A percentile compares a stretch with the other conserved stretches of the same genome.
These are phyloP conservation scores for Ganoderma leucocontextum DNA, from an alignment of 1,284 basidiomycete species.

Conservation along the genomic window DNA sequence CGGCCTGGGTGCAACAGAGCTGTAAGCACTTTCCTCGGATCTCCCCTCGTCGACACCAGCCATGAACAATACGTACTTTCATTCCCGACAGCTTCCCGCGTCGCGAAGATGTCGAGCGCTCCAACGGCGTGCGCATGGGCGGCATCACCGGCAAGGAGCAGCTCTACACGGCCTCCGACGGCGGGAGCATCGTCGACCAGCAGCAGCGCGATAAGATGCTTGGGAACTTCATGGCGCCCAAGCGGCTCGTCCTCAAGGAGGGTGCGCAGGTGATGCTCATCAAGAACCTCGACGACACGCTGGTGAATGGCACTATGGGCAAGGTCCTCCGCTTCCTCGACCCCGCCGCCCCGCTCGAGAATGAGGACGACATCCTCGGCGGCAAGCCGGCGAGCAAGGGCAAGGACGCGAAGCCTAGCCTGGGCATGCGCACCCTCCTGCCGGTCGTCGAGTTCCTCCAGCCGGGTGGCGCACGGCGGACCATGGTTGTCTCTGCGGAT, in stretches of 20 bases:
- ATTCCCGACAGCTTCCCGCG: constrained; percentile 59
- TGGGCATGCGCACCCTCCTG: constrained; percentile 30
- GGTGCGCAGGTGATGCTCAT: constrained; percentile 56
- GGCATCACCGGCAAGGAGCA: constrained; percentile 42
- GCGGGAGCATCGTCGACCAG: constrained; percentile 54
- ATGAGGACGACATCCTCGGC: constrained; percentile 38
- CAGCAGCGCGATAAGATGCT: constrained; percentile 48
- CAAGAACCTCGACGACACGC: constrained; percentile 75
- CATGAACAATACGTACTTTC: constrained; percentile 38
- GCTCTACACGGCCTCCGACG: constrained; percentile 53
- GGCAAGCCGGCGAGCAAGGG: constrained; percentile 37
- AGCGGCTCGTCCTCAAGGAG: constrained; percentile 39
- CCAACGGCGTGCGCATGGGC: constrained; percentile 74
- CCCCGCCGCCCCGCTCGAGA: constrained; percentile 33
- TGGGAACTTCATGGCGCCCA: constrained; percentile 45
- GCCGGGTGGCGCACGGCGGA: constrained; percentile 48
- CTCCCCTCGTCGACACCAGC: constrained; percentile 25
- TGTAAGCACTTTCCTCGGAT: constrained; percentile 54
- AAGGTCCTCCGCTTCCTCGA: constrained; percentile 68
- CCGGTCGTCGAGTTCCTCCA: constrained; percentile 48
- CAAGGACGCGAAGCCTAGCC: constrained; percentile 30
- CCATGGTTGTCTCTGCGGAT: constrained; percentile 66
- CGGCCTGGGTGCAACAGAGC: constrained; percentile 82
- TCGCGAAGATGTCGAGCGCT: constrained; percentile 85
- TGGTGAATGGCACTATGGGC: constrained; percentile 89